Evolutionary conservation across 441 rosid genomes (phyloP).

Genomic region (Corymbia calophylla): DNA sequence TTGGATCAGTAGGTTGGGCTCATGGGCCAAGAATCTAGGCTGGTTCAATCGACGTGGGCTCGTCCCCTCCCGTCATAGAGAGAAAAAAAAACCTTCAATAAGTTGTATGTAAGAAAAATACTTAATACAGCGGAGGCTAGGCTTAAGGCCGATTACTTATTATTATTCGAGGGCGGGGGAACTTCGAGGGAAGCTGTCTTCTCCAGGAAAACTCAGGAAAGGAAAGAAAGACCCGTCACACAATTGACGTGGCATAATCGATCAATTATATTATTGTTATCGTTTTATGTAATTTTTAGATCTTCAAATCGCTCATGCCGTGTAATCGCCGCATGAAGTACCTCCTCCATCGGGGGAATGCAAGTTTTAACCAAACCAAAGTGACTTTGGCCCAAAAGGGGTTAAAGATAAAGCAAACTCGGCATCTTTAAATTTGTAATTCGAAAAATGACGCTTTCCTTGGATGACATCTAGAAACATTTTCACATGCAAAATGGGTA

Average conservation of each 20-base stretch:
- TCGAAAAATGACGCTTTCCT: neutral
- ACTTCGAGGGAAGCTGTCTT: too few relatives aligned
- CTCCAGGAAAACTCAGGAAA: too few relatives aligned
- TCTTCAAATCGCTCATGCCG: neutral
- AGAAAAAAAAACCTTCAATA: neutral
- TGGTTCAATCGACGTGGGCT: neutral
- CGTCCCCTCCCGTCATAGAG: neutral
- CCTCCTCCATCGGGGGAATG: neutral
- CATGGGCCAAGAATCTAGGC: neutral
- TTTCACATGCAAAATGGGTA: neutral
- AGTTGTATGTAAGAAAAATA: neutral
- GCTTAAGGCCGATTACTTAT: too few relatives aligned
- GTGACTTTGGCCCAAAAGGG: neutral
- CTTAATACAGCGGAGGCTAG: neutral
- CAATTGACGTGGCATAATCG: neutral
- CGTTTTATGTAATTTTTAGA: neutral
- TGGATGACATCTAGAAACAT: neutral
- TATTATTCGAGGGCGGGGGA: too few relatives aligned
- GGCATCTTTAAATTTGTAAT: neutral
- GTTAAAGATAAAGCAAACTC: neutral
- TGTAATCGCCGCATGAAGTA: neutral
- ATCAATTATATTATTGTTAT: neutral
- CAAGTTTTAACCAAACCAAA: neutral
- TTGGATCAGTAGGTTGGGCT: neutral
- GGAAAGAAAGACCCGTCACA: neutral